A percentile compares a stretch with the other conserved stretches of the same genome.
These are phyloP conservation scores for Lignosus rhinocerotis DNA, from an alignment of 1,284 basidiomycete species.

Conservation along the genomic window DNA sequence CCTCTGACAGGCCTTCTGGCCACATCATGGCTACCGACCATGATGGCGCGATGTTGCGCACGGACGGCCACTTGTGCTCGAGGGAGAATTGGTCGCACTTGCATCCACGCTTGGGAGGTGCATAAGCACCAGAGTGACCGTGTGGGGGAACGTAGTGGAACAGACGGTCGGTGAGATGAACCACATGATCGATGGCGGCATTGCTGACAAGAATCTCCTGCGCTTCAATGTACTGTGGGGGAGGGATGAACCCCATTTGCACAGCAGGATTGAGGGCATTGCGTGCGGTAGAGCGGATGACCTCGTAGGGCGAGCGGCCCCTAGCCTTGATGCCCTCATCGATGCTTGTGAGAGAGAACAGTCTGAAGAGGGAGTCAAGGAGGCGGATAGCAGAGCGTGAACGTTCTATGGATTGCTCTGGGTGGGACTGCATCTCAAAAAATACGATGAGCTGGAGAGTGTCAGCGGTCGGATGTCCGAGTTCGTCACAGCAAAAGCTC, in stretches of 20 bases:
- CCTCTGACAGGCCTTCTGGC: constrained; percentile 56
- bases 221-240: not conserved
- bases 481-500: constrained; percentile 16
- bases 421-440: constrained; percentile 72
- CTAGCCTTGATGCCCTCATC: constrained; percentile 42
- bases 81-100: constrained; percentile 54
- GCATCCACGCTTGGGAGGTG: constrained; percentile 34
- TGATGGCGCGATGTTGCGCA: constrained; percentile 54
- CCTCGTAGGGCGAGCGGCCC: constrained; percentile 1
- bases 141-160: not conserved
- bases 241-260: not conserved
- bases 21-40: constrained; percentile 67
- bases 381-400: constrained; percentile 54
- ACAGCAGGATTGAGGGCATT: not conserved
- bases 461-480: not conserved
- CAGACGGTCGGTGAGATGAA: not conserved
- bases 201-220: not conserved
- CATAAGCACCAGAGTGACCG: not conserved
- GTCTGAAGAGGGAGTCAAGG: constrained; percentile 67
- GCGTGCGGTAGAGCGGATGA: not conserved
- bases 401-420: constrained; percentile 51
- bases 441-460: constrained; percentile 58
- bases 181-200: not conserved
- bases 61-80: constrained; percentile 46
- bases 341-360: constrained; percentile 51